phyloP scores from a whole-genome alignment of 768 basidiomycete genomes.

The Amanita molliuscula region DNA sequence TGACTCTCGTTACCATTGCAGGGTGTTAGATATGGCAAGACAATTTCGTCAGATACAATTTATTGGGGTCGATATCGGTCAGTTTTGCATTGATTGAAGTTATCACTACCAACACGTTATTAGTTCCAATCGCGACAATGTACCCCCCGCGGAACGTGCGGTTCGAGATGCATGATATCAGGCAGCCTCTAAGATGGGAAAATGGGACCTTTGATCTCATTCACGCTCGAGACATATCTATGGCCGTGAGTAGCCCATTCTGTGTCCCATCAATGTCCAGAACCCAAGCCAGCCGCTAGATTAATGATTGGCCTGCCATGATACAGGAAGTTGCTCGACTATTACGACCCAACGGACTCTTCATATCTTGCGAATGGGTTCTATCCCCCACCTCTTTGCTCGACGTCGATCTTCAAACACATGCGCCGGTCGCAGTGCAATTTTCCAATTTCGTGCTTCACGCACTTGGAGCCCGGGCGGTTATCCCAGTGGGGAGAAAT shows the following conservation, averaged over 20 bases:
- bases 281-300: slow-evolving; percentile 24
- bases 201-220: slow-evolving; percentile 54
- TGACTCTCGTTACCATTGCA: slow-evolving; percentile 18
- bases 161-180: slow-evolving; percentile 61
- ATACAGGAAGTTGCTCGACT: slow-evolving; percentile 52
- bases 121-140: slow-evolving; percentile 66
- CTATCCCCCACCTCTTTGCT: slow-evolving; percentile 31
- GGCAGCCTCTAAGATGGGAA: slow-evolving; percentile 36
- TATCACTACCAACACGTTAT: slow-evolving; percentile 8
- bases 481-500: slow-evolving; percentile 2
- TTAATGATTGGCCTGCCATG: slow-evolving; percentile 40
- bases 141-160: slow-evolving; percentile 49
- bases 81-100: slow-evolving; percentile 13
- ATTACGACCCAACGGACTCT: slow-evolving; percentile 61
- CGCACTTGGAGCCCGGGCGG: slow-evolving; percentile 18
- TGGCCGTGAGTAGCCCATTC: slow-evolving; percentile 39
- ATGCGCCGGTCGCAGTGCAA: slow-evolving; percentile 27
- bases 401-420: slow-evolving; percentile 14
- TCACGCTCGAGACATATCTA: slow-evolving; percentile 48
- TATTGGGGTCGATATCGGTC: slow-evolving; percentile 71
- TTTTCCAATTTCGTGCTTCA: slow-evolving; percentile 28
- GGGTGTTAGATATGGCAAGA: slow-evolving; percentile 67
- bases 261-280: neutral
- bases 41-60: slow-evolving; percentile 57
- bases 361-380: slow-evolving; percentile 55